Percentiles rank a stretch among this genome's conserved stretches.
These are phyloP conservation scores for Epichloe sylvatica DNA, from an alignment of 2,329 filamentous ascomycete species.

Conservation along the genomic window DNA sequence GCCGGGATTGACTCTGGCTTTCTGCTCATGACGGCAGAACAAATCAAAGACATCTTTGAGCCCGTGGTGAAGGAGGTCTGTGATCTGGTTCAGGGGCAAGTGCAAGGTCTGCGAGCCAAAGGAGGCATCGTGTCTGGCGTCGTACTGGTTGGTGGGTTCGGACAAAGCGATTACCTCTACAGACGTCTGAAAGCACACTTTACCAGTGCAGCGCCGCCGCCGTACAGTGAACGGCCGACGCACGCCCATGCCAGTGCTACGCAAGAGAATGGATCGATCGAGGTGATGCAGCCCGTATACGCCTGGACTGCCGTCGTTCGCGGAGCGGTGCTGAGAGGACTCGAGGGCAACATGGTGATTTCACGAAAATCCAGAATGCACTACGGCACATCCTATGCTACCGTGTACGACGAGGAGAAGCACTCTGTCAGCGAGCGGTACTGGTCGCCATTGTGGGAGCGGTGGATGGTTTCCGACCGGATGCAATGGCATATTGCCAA, in stretches of 20 bases:
- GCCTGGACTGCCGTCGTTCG: constrained; percentile 71
- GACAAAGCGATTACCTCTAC: constrained; percentile 66
- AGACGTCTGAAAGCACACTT: constrained; percentile 57
- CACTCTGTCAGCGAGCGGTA: constrained; percentile 62
- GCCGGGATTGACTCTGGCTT: constrained; percentile 64
- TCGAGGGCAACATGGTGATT: constrained; percentile 69
- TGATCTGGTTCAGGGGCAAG: constrained; percentile 53
- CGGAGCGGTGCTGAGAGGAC: constrained; percentile 58
- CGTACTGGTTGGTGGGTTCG: constrained; percentile 69
- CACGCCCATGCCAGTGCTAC: constrained; percentile 39
- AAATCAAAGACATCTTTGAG: constrained; percentile 61
- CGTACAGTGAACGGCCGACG: constrained; percentile 57
- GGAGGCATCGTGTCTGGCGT: constrained; percentile 57
- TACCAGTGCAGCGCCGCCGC: constrained; percentile 40
- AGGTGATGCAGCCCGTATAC: constrained; percentile 71
- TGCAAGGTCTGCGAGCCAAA: constrained; percentile 46
- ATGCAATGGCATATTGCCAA: constrained; percentile 82
- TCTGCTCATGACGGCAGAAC: constrained; percentile 53
- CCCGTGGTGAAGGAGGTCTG: constrained; percentile 60
- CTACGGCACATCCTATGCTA: constrained; percentile 71
- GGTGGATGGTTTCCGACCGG: constrained; percentile 70
- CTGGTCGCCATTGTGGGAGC: constrained; percentile 67
- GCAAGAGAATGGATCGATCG: constrained; percentile 44
- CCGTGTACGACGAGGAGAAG: constrained; percentile 62
- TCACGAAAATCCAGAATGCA: constrained; percentile 60